Evolutionary conservation across 345 rosid genomes (phyloP), one percentile per base, ranked within the genome.

Genomic region (Dipteronia sinensis): DNA sequence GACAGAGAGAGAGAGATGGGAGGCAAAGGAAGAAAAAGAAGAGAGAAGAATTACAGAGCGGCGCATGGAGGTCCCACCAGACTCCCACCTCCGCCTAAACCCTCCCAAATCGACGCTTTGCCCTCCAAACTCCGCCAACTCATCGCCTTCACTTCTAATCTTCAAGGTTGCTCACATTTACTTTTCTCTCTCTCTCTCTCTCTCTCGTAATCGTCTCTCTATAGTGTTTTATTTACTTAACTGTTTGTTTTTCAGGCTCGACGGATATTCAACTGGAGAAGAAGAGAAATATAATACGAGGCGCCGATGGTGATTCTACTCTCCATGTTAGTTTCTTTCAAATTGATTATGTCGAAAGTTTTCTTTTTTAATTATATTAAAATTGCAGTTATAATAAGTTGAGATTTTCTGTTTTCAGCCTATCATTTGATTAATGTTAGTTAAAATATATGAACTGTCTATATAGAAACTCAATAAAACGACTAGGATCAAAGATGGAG

Each of bases 41-140:
- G 99, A 86, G 97, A 92, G 83, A 95, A 89, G 82, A 95, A 95
- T 81, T 93, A 88, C 83, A 65, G 71, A 72, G 95, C 95, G 16
- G 96, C 95, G 19, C 98, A 95, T 78, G 97, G 98, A 62, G 92
- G 92, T 20, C 77, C 84, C 76, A 76, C 80, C 61, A 79, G 90
- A 12, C 95, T 96, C 13, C 99, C 99, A 56, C 97, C 97, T 38
- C 97, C 99, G 2, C 99, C 97, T 65, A 83, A 92, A 67, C 87
- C 83, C 76, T 87, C 94, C 23, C 82, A 89, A 76, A 82, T 85
- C 69, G 97, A 93, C 77, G 89, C 86, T 77, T 70, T 95, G 75
- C 97, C 99, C 58, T 81, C 91, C 16, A 95, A 92, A 80, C 97
- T 95, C 71, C 98, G 99, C 77, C 22, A 71, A 69, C 82, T 95